Evolutionary conservation across 768 basidiomycete species (phyloP).

Genomic region (Sutorius australiensis): DNA sequence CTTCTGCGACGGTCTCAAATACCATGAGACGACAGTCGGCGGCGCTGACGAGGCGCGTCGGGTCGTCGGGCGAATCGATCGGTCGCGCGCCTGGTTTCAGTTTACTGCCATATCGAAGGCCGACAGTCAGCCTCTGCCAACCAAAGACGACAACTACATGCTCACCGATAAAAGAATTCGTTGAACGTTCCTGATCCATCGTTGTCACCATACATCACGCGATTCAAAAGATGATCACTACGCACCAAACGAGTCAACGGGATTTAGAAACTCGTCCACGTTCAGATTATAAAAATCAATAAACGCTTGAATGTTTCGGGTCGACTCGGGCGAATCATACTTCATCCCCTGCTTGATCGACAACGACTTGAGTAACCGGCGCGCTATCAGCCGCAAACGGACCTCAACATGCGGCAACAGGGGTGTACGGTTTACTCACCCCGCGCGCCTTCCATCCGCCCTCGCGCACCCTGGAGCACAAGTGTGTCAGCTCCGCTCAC

Average conservation of each 20-base stretch:
- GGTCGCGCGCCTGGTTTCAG: slow-evolving; percentile 82
- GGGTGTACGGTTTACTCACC: slow-evolving; percentile 43
- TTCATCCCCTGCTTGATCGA: slow-evolving; percentile 94
- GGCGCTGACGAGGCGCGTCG: slow-evolving; percentile 75
- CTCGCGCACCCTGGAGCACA: slow-evolving; percentile 61
- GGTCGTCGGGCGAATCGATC: slow-evolving; percentile 66
- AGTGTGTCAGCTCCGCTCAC: not conserved
- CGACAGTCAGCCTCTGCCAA: not conserved
- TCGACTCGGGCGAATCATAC: slow-evolving; percentile 84
- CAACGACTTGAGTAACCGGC: slow-evolving; percentile 77
- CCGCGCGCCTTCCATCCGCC: slow-evolving; percentile 84
- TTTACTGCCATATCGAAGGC: slow-evolving; percentile 49
- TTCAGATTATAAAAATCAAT: slow-evolving; percentile 88
- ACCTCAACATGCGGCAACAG: not conserved
- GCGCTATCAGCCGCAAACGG: slow-evolving; percentile 48
- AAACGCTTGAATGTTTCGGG: slow-evolving; percentile 78
- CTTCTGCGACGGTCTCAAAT: slow-evolving; percentile 81
- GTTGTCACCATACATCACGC: not conserved
- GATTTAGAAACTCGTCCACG: slow-evolving; percentile 77
- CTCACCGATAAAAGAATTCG: slow-evolving; percentile 78
- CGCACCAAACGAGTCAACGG: slow-evolving; percentile 78
- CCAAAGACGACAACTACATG: not conserved
- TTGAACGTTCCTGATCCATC: slow-evolving; percentile 76
- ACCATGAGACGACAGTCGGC: slow-evolving; percentile 97
- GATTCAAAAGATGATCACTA: slow-evolving; percentile 10